These are phyloP conservation scores for Agaricus subrufescens DNA, from an alignment of 768 basidiomycete genomes.

Conservation along the genomic window DNA sequence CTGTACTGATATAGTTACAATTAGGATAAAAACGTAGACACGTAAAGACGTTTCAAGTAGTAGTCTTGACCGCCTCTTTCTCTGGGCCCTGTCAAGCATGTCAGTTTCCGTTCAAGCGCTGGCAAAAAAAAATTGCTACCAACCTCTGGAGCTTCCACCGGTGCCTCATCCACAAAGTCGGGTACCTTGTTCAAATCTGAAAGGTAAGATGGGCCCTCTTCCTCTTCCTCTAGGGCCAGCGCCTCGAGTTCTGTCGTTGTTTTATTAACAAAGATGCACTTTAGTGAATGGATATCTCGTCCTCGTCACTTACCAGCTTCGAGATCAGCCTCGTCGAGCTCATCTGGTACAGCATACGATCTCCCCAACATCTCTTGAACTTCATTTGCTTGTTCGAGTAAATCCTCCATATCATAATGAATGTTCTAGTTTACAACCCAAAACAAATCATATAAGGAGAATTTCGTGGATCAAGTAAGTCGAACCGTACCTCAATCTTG, in stretches of 20 bases:
- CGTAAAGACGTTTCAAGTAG: constrained; percentile 23
- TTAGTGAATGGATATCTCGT: background rate
- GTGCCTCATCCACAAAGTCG: constrained; percentile 89
- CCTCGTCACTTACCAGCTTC: constrained; percentile 70
- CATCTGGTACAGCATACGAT: constrained; percentile 95
- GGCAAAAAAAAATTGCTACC: constrained; percentile 14
- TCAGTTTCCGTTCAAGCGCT: background rate
- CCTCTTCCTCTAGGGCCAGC: constrained; percentile 85
- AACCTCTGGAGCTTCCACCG: constrained; percentile 65
- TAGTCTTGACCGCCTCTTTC: constrained; percentile 56
- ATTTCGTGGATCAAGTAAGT: background rate
- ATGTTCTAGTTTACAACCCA: constrained; percentile 53
- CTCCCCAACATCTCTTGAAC: constrained; percentile 92
- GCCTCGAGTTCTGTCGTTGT: constrained; percentile 82
- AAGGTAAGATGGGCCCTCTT: constrained; percentile 87
- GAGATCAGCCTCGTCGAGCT: constrained; percentile 95
- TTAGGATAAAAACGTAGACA: background rate
- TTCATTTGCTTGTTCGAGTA: constrained; percentile 96
- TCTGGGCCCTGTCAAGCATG: constrained; percentile 30
- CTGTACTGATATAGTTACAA: background rate
- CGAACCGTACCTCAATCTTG: constrained; percentile 86
- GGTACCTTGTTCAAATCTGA: constrained; percentile 82
- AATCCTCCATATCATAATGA: constrained; percentile 97
- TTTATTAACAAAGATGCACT: background rate
- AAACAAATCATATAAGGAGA: background rate